Conservation (phyloP, 2,329 filamentous ascomycete species). For the Botryotinia narcissicola region DNA sequence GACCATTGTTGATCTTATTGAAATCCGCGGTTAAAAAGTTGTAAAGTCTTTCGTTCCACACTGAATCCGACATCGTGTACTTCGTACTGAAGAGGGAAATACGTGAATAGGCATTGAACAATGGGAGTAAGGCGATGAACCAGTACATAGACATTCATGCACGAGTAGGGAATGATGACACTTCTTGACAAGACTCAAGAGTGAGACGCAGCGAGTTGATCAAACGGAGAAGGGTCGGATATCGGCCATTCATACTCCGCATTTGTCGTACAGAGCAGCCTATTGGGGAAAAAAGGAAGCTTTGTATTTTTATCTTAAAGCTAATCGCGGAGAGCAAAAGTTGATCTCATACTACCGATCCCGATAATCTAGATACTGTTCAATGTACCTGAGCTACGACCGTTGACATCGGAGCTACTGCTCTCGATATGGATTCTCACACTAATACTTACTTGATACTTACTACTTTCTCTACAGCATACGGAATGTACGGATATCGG, state of each 20-base stretch:
- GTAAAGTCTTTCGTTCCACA: neutral
- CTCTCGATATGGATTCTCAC: neutral
- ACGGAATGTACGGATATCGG: neutral
- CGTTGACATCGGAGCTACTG: neutral
- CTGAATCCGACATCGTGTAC: neutral
- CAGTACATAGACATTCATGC: neutral
- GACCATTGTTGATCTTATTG: neutral
- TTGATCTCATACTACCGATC: neutral
- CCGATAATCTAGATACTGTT: neutral
- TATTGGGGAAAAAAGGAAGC: neutral
- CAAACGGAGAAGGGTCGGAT: neutral
- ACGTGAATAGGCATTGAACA: neutral
- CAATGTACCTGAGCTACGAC: neutral
- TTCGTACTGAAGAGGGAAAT: neutral
- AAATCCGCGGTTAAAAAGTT: neutral
- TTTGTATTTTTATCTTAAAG: neutral
- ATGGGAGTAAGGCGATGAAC: neutral
- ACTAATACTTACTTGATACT: neutral
- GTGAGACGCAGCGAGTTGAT: neutral
- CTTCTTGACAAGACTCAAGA: neutral
- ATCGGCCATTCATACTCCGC: neutral
- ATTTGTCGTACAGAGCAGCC: neutral
- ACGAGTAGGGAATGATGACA: neutral
- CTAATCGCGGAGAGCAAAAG: neutral
- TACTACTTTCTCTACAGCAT: neutral